Base-by-base conservation (phyloP, 495 filamentous ascomycete species). In the Aspergillus indologenus region DNA sequence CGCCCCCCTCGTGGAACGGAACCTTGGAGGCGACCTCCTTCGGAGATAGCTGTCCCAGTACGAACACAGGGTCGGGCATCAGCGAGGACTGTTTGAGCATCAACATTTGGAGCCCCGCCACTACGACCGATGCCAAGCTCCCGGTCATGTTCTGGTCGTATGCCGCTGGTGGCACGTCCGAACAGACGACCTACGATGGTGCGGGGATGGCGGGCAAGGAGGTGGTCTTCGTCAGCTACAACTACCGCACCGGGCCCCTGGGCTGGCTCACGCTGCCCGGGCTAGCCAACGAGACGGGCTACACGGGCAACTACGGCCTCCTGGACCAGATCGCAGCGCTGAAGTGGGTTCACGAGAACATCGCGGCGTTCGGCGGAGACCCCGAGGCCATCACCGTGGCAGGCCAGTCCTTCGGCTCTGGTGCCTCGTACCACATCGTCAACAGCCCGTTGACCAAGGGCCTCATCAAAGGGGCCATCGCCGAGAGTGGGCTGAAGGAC, bases 231-330 rank as follows among this genome's bases (percentile, higher is more conserved):
- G 82, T 90, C 12, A 84, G 80, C 63, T 83, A 88, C 71, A 89
- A 88, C 65, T 87, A 87, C 61, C 81, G 87, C 4, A 83, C 87
- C n/a, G 85, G 85, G 0, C 66, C 84, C 0, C 84, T 78, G 67
- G 87, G 86, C 0, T 88, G 87, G 59, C 72, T 88, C 0, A 83
- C 86, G 0, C 78, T 80, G 54, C 69, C 81, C n/a, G 72, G 80
- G 26, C 67, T 87, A 18, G 65, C 71, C 44, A 23, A 21, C 11
- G 57, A 59, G 44, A 53, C 34, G 7, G 67, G 62, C 19, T 64
- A 75, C 53, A 77, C 85, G 12, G 57, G 49, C 15, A 59, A 59
- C 23, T 59, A 42, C 40, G 60, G 49, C 11, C 22, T 55, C 21
- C 42, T 57, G 0, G 56, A 62, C 46, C 55, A 56, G 43, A 42